Evolutionary conservation across 345 rosid genomes (phyloP).

Genomic region (Camelina laxa): DNA sequence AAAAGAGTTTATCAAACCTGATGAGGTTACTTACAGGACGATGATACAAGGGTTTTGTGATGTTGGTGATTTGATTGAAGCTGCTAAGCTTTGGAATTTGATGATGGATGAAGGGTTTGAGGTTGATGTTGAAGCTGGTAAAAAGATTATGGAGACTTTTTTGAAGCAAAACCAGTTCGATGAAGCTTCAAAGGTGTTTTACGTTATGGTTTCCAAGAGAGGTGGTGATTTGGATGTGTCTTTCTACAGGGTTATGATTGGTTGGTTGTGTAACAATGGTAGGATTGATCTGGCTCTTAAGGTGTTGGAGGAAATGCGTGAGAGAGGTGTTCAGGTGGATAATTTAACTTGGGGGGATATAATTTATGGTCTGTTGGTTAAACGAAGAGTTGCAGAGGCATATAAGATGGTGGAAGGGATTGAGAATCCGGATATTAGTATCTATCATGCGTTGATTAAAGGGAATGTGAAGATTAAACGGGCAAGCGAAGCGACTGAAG

Average conservation of each 20-base stretch:
- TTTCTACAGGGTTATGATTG: slow-evolving; percentile 69
- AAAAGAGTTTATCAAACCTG: slow-evolving; percentile 56
- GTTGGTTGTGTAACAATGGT: slow-evolving; percentile 77
- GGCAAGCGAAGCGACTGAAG: slow-evolving; percentile 68
- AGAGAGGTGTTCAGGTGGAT: slow-evolving; percentile 63
- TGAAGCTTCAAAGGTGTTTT: slow-evolving; percentile 70
- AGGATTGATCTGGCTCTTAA: slow-evolving; percentile 51
- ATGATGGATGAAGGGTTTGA: slow-evolving; percentile 77
- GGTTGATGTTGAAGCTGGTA: slow-evolving; percentile 58
- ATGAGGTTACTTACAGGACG: slow-evolving; percentile 63
- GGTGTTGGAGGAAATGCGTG: slow-evolving; percentile 71
- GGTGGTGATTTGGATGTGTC: slow-evolving; percentile 62
- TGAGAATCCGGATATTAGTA: slow-evolving; percentile 61
- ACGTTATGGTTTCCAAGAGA: slow-evolving; percentile 56
- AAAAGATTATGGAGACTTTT: slow-evolving; percentile 67
- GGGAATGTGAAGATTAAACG: slow-evolving; percentile 69
- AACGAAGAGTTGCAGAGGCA: slow-evolving; percentile 65
- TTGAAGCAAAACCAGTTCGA: slow-evolving; percentile 60
- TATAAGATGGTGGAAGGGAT: slow-evolving; percentile 47
- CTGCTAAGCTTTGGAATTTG: slow-evolving; percentile 77
- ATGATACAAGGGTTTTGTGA: slow-evolving; percentile 71
- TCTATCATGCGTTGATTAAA: slow-evolving; percentile 75
- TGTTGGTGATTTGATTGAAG: slow-evolving; percentile 72
- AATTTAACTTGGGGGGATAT: slow-evolving; percentile 52
- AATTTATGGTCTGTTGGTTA: slow-evolving; percentile 59